Conservation (phyloP, 1,284 basidiomycete genomes). For the Irpex lacteus region DNA sequence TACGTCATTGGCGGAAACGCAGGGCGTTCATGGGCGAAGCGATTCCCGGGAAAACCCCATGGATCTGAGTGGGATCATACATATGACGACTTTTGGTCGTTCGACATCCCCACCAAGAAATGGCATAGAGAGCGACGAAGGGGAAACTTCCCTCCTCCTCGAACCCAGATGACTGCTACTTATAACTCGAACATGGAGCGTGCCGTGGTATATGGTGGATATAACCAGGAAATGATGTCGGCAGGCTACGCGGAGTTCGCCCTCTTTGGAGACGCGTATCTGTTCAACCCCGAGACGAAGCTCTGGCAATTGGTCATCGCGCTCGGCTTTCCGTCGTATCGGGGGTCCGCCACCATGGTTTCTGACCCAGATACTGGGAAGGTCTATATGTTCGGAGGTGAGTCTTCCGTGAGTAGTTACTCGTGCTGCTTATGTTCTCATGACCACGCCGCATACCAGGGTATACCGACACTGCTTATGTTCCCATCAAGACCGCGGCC, state of each 20-base stretch:
- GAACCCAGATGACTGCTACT: constrained; percentile 28
- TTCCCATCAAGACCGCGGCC: constrained; percentile 22
- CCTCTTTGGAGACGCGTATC: constrained; percentile 30
- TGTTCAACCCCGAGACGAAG: constrained; percentile 17
- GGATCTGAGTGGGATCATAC: constrained; percentile 16
- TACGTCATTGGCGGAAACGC: constrained; percentile 20
- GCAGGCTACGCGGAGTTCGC: constrained; percentile 21
- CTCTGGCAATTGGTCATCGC: not conserved
- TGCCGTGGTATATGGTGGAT: too few species aligned
- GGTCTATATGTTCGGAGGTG: too few species aligned
- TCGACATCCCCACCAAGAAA: constrained; percentile 23
- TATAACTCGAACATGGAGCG: too few species aligned
- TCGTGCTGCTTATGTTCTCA: not conserved
- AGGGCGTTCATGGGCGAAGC: constrained; percentile 21
- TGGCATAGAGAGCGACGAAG: constrained; percentile 32
- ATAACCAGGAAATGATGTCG: too few species aligned
- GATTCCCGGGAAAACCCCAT: constrained; percentile 19
- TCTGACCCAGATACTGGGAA: too few species aligned
- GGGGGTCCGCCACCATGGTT: too few species aligned
- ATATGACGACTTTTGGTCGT: constrained; percentile 35
- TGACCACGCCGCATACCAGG: constrained; percentile 20
- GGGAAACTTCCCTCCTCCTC: constrained; percentile 32
- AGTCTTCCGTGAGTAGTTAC: too few species aligned
- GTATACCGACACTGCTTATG: constrained; percentile 28
- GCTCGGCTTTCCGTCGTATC: too few species aligned